Percentiles rank a stretch among this genome's conserved stretches.
These are phyloP conservation scores for Emmonsiellopsis sp. DNA, from an alignment of 2,329 filamentous ascomycete genomes.

Conservation along the genomic window DNA sequence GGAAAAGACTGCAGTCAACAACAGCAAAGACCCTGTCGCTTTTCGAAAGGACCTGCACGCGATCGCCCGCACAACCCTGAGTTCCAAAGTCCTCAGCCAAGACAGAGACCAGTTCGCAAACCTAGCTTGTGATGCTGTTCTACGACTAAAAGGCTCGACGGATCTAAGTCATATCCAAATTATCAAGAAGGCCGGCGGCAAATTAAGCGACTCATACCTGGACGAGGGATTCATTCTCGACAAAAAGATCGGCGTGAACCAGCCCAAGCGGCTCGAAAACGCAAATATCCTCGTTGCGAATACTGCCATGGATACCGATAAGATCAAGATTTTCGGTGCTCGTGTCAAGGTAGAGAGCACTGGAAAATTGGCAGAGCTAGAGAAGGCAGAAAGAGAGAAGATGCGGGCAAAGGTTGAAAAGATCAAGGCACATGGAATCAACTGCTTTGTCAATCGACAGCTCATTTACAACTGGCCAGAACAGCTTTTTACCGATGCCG, in stretches of 20 bases:
- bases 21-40: slow-evolving; percentile 70
- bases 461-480: slow-evolving; percentile 99
- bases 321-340: slow-evolving; percentile 98
- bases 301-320: slow-evolving; percentile 98
- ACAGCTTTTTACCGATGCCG: slow-evolving; percentile 94
- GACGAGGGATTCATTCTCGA: slow-evolving; percentile 98
- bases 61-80: slow-evolving; percentile 90
- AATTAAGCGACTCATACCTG: slow-evolving; percentile 93
- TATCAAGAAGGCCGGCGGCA: slow-evolving; percentile 98
- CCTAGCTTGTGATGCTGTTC: slow-evolving; percentile 82
- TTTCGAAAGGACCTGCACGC: slow-evolving; percentile 85
- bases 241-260: slow-evolving; percentile 98
- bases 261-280: slow-evolving; percentile 94
- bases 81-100: slow-evolving; percentile 89
- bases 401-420: slow-evolving; percentile 99
- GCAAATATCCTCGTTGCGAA: slow-evolving; percentile 97
- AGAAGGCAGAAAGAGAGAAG: slow-evolving; percentile 97
- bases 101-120: slow-evolving; percentile 86
- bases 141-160: slow-evolving; percentile 79
- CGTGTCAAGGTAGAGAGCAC: slow-evolving; percentile 94
- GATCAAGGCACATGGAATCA: slow-evolving; percentile 98
- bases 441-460: slow-evolving; percentile 99
- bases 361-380: slow-evolving; percentile 92
- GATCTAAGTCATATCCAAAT: slow-evolving; percentile 98
- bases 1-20: slow-evolving; percentile 76